Evolutionary conservation across 169 alveolate genomes (phyloP), one percentile per base, ranked within the genome.

Genomic region (Plasmodium gonderi): DNA sequence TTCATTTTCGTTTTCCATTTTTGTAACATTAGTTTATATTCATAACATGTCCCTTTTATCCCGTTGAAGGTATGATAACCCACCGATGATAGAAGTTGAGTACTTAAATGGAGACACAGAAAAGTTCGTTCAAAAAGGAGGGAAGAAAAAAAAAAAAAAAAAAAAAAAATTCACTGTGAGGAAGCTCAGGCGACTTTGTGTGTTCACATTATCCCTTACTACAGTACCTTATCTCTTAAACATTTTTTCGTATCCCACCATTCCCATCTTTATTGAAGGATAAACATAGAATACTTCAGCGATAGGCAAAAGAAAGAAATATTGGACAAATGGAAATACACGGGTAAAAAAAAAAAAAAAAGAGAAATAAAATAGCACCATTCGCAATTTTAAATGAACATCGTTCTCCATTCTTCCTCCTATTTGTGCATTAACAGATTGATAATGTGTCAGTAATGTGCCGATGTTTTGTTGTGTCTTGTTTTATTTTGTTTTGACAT

Each of bases 1-100:
- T 76, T 31, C 31, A 5, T 42, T 51, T 38, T 14, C 40, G 60
- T 26, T 51, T 83, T 38, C 42, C 8, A 36, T 36, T 23, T 20
- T 38, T 26, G 38, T 11, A 26, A 33, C 42, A 38, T 45, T 45
- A 6, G 31, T 11, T n/a, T 12, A 12, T 31, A 9, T 3, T 26
- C 69, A 54, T 31, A 54, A 20, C n/a, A 20, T 26, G 23, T 20
- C 0, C 26, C 23, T 68, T 6, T 40, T 29, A 12, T 40, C 79
- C 17, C 47, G 0, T 8, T 83, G 54, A 83, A 83, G 92, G 11
- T 83, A 83, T 83, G 92, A 83, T 12, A 83, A 83, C 44, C 92
- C 92, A 11, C 92, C 92, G 31, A 83, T 83, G 92, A 47, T 83
- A 47, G 92, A 83, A 38, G 92, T 83, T 1, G 92, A 83, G 64